These are phyloP conservation scores for Articulospora tetracladia DNA, from an alignment of 495 filamentous ascomycete species.

Conservation along the genomic window DNA sequence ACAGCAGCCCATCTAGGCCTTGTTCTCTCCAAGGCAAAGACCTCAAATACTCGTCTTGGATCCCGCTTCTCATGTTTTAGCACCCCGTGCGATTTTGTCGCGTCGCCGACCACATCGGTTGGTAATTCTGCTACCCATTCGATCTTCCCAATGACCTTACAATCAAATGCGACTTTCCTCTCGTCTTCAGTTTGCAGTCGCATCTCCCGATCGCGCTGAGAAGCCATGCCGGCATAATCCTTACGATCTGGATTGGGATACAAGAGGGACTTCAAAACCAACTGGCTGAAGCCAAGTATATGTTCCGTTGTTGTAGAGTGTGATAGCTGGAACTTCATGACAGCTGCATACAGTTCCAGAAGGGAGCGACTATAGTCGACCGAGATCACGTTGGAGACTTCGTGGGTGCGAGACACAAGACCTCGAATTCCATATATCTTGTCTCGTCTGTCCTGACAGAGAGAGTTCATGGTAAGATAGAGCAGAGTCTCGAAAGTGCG, in stretches of 20 bases:
- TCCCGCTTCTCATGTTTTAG: not conserved
- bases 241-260: not conserved
- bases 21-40: not conserved
- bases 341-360: not conserved
- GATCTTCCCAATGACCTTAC: not conserved
- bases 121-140: not conserved
- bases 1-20: not conserved
- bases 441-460: not conserved
- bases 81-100: not conserved
- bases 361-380: not conserved
- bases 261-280: not conserved
- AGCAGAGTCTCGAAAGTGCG: not conserved
- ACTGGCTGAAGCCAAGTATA: not conserved
- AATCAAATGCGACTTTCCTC: not conserved
- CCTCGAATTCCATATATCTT: not conserved
- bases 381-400: not conserved
- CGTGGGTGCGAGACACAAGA: not conserved
- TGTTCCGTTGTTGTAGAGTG: not conserved
- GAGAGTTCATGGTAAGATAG: not conserved
- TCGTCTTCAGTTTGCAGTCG: not conserved
- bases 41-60: too few relatives aligned
- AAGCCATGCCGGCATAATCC: not conserved
- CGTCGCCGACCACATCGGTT: not conserved
- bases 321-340: not conserved
- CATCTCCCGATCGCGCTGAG: not conserved